A percentile compares a stretch with the other conserved stretches of the same genome.
phyloP scores from a whole-genome alignment of 1,284 basidiomycete species.

The Puccinia novopanici region DNA sequence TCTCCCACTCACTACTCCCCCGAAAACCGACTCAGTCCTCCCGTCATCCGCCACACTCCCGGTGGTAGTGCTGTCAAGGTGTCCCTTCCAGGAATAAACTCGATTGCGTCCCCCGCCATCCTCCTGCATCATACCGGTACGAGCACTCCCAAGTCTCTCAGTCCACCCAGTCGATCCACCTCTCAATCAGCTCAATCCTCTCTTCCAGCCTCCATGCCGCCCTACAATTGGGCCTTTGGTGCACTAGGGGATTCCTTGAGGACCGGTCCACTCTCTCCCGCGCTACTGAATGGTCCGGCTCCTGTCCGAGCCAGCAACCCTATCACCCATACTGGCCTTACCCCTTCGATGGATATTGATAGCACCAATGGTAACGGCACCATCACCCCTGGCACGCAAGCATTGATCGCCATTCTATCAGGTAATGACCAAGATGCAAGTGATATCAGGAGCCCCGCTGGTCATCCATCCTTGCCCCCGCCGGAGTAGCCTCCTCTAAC shows the following conservation, averaged over 20 bases:
- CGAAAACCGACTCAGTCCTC: constrained; percentile 33
- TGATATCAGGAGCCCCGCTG: constrained; percentile 14
- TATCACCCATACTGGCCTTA: constrained; percentile 37
- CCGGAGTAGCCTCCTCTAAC: neutral
- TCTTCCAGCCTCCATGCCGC: constrained; percentile 15
- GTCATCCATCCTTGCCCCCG: neutral
- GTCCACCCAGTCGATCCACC: constrained; percentile 8
- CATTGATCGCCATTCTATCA: constrained; percentile 32
- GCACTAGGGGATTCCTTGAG: constrained; percentile 71
- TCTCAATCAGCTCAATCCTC: constrained; percentile 34
- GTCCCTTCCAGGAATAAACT: constrained; percentile 44
- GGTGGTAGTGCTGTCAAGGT: constrained; percentile 36
- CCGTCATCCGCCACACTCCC: constrained; percentile 37
- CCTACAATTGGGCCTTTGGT: constrained; percentile 33
- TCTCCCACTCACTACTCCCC: constrained; percentile 9
- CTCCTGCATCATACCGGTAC: constrained; percentile 17
- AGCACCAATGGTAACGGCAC: constrained; percentile 69
- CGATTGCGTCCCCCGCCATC: constrained; percentile 38
- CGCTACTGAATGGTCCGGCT: constrained; percentile 85
- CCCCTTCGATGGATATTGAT: constrained; percentile 20
- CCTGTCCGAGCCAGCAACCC: constrained; percentile 57
- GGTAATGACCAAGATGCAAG: constrained; percentile 7
- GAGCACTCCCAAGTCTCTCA: constrained; percentile 26
- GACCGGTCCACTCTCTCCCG: constrained; percentile 86
- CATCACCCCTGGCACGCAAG: constrained; percentile 56